A percentile compares a stretch with the other conserved stretches of the same genome.
phyloP scores from a whole-genome alignment of 2,329 filamentous ascomycete genomes.

The Exutisphaerella laricina region DNA sequence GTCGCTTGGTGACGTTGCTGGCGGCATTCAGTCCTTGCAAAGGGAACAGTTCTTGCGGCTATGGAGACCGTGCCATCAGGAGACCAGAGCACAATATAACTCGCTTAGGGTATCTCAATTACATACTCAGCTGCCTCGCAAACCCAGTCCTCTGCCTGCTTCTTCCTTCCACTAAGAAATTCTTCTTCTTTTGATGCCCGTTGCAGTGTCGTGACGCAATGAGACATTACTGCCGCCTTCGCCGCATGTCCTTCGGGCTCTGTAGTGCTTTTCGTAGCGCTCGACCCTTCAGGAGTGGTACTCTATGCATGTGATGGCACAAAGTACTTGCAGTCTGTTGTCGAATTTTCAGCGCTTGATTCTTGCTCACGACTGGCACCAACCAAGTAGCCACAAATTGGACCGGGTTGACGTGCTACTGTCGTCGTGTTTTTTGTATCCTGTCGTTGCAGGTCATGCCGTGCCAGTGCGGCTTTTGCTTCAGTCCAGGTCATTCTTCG shows the following conservation, averaged over 20 bases:
- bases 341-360: conserved; percentile 1
- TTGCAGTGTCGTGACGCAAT: conserved; percentile 3
- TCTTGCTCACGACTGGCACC: neutral
- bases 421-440: neutral
- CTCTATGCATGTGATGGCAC: neutral
- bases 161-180: neutral
- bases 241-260: neutral
- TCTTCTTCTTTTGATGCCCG: neutral
- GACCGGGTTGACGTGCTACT: neutral
- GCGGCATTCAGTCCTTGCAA: no score
- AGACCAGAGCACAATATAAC: neutral
- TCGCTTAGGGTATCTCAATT: conserved; percentile 3
- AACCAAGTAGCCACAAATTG: neutral
- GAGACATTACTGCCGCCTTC: neutral
- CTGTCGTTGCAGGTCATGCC: neutral
- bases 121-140: conserved; percentile 1
- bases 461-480: neutral
- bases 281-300: conserved; percentile 1
- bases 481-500: neutral
- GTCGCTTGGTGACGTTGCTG: no score
- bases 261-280: neutral
- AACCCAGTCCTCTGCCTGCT: neutral
- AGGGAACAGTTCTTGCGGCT: no score
- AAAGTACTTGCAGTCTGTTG: conserved; percentile 1
- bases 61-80: no score